phyloP scores from a whole-genome alignment of 805 yeast genomes.

The Starmerella roubikii region DNA sequence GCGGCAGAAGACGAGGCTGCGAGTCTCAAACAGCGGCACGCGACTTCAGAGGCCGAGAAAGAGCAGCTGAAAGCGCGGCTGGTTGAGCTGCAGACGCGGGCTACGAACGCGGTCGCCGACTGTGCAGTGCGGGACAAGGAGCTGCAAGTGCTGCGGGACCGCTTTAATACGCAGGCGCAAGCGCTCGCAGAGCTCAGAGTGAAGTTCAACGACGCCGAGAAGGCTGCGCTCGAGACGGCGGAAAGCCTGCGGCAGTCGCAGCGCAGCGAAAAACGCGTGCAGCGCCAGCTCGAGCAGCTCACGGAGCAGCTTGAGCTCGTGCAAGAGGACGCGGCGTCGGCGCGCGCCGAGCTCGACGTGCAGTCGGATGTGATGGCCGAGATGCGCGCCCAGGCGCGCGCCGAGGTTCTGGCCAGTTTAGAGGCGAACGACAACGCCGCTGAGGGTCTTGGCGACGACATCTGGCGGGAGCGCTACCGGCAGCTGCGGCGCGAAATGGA shows the following conservation, averaged over 20 bases:
- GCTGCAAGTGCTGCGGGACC: slow-evolving; percentile 3
- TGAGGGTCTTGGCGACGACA: slow-evolving; percentile 36
- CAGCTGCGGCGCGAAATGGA: slow-evolving; percentile 59
- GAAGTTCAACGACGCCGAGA: slow-evolving; percentile 7
- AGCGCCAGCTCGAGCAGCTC: slow-evolving; percentile 7
- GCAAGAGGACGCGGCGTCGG: slow-evolving; percentile 15
- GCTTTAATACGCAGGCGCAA: slow-evolving; percentile 7
- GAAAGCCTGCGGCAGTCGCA: neutral
- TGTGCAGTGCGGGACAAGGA: slow-evolving; percentile 5
- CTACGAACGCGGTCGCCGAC: slow-evolving; percentile 3
- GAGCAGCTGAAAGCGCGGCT: slow-evolving; percentile 4
- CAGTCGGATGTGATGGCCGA: slow-evolving; percentile 7
- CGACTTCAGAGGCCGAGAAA: neutral
- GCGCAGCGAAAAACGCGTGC: slow-evolving; percentile 5
- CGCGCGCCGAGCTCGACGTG: slow-evolving; percentile 19
- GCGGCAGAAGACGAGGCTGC: neutral
- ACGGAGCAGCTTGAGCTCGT: slow-evolving; percentile 9
- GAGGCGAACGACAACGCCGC: neutral
- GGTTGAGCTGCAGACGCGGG: slow-evolving; percentile 4
- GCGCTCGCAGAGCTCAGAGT: slow-evolving; percentile 7
- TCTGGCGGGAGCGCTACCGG: slow-evolving; percentile 59
- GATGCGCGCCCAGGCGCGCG: slow-evolving; percentile 11
- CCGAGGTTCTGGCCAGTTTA: slow-evolving; percentile 18
- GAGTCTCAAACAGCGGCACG: slow-evolving; percentile 4
- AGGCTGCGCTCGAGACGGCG: slow-evolving; percentile 3